phyloP scores from a whole-genome alignment of 331 rosid species.

The Quercus tomentella region DNA sequence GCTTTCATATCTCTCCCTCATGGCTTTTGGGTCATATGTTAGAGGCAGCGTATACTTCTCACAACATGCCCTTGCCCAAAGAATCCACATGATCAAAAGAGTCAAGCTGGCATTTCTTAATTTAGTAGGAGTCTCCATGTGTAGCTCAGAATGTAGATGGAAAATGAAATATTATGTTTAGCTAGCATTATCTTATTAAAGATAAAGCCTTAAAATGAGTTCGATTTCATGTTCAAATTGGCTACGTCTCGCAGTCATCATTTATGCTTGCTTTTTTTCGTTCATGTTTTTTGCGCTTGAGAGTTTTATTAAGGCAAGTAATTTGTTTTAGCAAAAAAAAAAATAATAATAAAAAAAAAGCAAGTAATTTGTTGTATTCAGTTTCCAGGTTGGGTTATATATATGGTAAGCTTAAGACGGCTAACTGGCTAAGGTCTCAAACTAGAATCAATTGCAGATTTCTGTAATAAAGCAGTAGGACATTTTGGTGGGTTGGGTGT shows the following conservation, averaged over 20 bases:
- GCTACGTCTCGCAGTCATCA: slow-evolving; percentile 6
- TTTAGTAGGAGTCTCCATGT: slow-evolving; percentile 29
- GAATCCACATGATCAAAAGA: slow-evolving; percentile 29
- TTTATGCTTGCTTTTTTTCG: slow-evolving; percentile 10
- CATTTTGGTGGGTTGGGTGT: too few species aligned
- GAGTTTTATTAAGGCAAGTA: slow-evolving; percentile 27
- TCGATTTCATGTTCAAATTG: slow-evolving; percentile 16
- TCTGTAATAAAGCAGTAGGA: too few species aligned
- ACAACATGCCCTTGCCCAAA: slow-evolving; percentile 29
- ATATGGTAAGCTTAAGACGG: neutral
- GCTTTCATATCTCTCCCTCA: slow-evolving; percentile 46
- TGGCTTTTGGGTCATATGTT: slow-evolving; percentile 11
- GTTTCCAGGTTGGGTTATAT: neutral
- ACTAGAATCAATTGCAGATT: neutral
- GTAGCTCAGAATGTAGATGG: slow-evolving; percentile 8
- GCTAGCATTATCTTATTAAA: slow-evolving; percentile 8
- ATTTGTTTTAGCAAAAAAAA: neutral
- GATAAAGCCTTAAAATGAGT: neutral
- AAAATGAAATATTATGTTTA: neutral
- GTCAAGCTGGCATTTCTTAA: slow-evolving; percentile 19
- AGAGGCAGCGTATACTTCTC: slow-evolving; percentile 7
- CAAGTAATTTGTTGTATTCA: slow-evolving; percentile 12
- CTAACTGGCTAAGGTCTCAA: neutral
- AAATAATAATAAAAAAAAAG: neutral
- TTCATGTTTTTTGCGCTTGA: slow-evolving; percentile 38